Conservation (phyloP, 1,139 yeast genomes). For the Kodamaea sp. region DNA sequence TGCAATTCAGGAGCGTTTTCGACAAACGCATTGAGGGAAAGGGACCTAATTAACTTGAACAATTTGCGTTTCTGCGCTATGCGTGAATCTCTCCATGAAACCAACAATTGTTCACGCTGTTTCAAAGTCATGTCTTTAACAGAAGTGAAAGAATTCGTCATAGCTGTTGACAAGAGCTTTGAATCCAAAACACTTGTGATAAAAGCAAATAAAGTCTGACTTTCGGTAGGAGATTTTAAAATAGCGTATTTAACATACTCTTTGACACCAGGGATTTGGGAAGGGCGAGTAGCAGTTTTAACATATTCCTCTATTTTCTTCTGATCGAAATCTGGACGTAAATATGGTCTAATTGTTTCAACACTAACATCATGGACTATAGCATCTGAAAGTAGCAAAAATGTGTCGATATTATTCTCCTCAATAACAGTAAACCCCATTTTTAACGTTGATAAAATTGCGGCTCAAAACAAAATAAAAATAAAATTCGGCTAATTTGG, state of each 20-base stretch:
- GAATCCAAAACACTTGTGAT: constrained; percentile 28
- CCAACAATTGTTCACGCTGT: constrained; percentile 29
- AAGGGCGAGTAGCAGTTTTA: constrained; percentile 26
- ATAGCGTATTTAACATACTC: constrained; percentile 15
- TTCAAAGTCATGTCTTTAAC: constrained; percentile 35
- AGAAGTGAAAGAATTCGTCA: constrained; percentile 34
- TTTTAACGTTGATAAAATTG: too few relatives aligned
- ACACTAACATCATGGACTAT: constrained; percentile 33
- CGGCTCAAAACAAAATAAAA: too few relatives aligned
- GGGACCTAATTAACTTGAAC: constrained; percentile 23
- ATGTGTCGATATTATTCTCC: constrained; percentile 26
- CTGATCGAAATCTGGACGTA: constrained; percentile 26
- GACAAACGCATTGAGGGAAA: constrained; percentile 24
- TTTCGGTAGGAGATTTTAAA: constrained; percentile 11
- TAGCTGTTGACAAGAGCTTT: constrained; percentile 32
- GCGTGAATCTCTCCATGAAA: constrained; percentile 40
- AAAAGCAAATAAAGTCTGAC: constrained; percentile 22
- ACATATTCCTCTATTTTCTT: constrained; percentile 35
- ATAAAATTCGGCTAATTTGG: too few relatives aligned
- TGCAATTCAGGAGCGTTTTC: constrained; percentile 33
- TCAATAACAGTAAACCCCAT: constrained; percentile 15
- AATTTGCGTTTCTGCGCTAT: constrained; percentile 27
- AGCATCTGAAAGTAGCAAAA: constrained; percentile 33
- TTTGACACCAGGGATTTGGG: constrained; percentile 28
- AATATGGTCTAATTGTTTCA: constrained; percentile 25